phyloP scores from a whole-genome alignment of 1,139 yeast species.

The Saccharomyces hybrid region DNA sequence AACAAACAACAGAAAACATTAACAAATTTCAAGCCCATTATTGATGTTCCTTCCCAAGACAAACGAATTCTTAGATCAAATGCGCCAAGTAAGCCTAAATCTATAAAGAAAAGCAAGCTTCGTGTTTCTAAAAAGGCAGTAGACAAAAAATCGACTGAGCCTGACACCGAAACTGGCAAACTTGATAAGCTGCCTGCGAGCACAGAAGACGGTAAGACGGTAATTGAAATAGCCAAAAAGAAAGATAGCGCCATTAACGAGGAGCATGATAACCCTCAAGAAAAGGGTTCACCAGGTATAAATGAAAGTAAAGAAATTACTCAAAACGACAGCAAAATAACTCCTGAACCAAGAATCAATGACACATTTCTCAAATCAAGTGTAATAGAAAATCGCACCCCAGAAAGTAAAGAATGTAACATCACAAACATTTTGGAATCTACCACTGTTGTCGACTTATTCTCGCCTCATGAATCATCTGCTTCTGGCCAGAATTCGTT shows the following conservation, averaged over 20 bases:
- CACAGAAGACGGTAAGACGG: not conserved
- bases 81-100: not conserved
- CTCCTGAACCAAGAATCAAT: not conserved
- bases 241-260: too few relatives aligned
- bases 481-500: constrained; percentile 16
- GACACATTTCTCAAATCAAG: not conserved
- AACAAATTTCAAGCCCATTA: constrained; percentile 14
- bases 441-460: constrained; percentile 10
- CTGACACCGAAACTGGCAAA: too few relatives aligned
- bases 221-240: too few relatives aligned
- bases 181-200: not conserved
- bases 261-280: not conserved
- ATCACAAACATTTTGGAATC: constrained; percentile 9
- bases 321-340: not conserved
- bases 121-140: too few relatives aligned
- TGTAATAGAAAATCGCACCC: not conserved
- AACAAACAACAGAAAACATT: constrained; percentile 14
- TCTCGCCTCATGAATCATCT: constrained; percentile 4
- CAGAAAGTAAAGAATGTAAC: constrained; percentile 2
- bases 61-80: constrained; percentile 1
- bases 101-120: constrained; percentile 2
- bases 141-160: too few relatives aligned
- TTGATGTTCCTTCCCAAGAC: constrained; percentile 16
- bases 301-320: not conserved
- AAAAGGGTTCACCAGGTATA: not conserved